Evolutionary conservation across 2,329 filamentous ascomycete genomes (phyloP).

Genomic region (Davidsoniella neocaledoniae): DNA sequence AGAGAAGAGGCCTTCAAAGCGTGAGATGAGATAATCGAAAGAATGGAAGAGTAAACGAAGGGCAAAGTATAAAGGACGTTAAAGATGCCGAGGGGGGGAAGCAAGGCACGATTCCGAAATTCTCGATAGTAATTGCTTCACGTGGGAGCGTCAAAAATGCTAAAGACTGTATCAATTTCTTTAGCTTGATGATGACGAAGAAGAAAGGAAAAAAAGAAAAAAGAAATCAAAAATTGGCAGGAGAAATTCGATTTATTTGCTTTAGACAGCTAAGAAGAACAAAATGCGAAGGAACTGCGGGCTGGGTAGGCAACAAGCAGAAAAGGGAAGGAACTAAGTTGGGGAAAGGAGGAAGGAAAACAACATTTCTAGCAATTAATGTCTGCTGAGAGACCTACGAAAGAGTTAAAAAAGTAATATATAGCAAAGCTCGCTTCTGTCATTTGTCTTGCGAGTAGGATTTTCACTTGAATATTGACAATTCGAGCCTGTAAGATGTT

Average conservation of each 20-base stretch:
- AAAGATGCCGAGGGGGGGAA: background rate
- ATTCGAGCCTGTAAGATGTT: background rate
- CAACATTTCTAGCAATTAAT: background rate
- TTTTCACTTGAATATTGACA: background rate
- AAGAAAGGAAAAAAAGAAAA: slow-evolving; percentile 4
- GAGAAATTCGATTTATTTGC: background rate
- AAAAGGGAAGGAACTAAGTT: slow-evolving; percentile 2
- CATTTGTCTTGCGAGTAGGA: background rate
- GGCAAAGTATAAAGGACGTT: background rate
- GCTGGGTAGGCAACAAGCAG: background rate
- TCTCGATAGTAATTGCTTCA: background rate
- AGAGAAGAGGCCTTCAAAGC: background rate
- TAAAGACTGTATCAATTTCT: background rate
- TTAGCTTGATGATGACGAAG: background rate
- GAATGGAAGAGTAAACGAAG: background rate
- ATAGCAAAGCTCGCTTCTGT: background rate
- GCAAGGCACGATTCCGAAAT: background rate
- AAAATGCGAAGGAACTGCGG: background rate
- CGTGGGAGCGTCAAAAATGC: background rate
- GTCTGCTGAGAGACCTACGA: background rate
- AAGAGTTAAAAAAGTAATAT: background rate
- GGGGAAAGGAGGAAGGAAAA: slow-evolving; percentile 1
- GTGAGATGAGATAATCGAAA: background rate
- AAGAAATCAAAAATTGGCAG: background rate
- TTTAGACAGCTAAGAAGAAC: background rate